A percentile compares a stretch with the other conserved stretches of the same genome.
Conservation (phyloP, 768 basidiomycete species). For the Trametes sanguinea region DNA sequence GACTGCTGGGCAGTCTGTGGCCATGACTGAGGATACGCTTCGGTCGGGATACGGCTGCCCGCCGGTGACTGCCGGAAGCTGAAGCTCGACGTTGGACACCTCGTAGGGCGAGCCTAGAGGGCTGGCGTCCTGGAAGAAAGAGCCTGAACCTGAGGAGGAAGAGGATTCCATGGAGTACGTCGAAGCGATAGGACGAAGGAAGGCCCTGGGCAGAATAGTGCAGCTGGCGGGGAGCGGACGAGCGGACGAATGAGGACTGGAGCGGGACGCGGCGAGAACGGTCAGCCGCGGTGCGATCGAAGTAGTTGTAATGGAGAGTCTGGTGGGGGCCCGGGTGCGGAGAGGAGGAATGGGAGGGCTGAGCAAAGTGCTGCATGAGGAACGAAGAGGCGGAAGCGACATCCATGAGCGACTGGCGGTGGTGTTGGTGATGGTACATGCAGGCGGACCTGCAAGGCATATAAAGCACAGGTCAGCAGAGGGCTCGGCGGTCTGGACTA, state of each 20-base stretch:
- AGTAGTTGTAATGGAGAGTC: conserved; percentile 19
- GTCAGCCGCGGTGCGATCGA: conserved; percentile 13
- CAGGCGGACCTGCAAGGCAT: conserved; percentile 2
- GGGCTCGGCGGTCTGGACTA: conserved; percentile 16
- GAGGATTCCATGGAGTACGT: conserved; percentile 20
- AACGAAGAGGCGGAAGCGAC: conserved; percentile 18
- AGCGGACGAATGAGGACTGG: conserved; percentile 23
- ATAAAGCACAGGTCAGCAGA: conserved; percentile 17
- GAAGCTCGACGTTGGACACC: conserved; percentile 1
- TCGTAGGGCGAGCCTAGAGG: conserved; percentile 14
- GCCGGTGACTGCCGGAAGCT: background rate
- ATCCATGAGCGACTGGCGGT: conserved; percentile 23
- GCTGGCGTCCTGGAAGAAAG: conserved; percentile 13
- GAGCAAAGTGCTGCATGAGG: conserved; percentile 17
- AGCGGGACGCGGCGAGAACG: conserved; percentile 14
- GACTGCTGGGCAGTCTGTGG: conserved; percentile 9
- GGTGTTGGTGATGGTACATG: conserved; percentile 7
- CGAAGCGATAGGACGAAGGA: conserved; percentile 17
- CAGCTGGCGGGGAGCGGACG: conserved; percentile 22
- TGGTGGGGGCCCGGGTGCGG: conserved; percentile 12
- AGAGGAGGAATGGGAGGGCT: conserved; percentile 14
- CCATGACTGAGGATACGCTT: conserved; percentile 17
- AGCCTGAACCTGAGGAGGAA: conserved; percentile 16
- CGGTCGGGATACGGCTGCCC: conserved; percentile 14
- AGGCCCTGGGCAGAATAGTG: conserved; percentile 12